Conservation (phyloP, 129 eudicot genomes). For the Rutidosis leptorrhynchoides region DNA sequence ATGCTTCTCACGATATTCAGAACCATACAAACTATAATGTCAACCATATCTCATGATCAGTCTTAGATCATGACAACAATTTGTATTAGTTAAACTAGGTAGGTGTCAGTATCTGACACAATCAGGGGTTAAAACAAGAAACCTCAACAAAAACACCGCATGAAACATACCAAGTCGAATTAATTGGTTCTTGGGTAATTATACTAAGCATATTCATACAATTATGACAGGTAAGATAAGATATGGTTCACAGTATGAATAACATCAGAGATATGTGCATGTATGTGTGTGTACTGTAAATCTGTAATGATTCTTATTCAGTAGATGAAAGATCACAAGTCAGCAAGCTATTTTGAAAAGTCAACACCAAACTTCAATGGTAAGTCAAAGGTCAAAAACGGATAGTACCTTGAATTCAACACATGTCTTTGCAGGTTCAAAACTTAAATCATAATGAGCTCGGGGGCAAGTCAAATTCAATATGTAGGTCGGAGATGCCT, state of each 20-base stretch:
- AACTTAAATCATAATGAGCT: constrained; percentile 65
- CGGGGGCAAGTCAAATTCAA: constrained; percentile 78
- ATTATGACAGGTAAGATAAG: no score
- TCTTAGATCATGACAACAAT: not conserved
- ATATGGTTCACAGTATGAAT: not conserved
- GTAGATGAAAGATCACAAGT: not conserved
- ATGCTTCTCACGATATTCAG: not conserved
- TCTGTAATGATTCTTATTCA: not conserved
- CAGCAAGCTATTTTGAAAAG: no score
- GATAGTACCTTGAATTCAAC: constrained; percentile 76
- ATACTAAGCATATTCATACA: not conserved
- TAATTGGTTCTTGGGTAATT: not conserved
- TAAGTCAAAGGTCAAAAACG: constrained; percentile 13
- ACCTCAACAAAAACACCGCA: not conserved
- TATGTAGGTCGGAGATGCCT: constrained; percentile 50
- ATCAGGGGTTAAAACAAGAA: constrained; percentile 8
- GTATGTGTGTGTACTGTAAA: no score
- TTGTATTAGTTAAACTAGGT: not conserved
- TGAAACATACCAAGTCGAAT: not conserved
- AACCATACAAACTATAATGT: not conserved
- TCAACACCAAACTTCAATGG: no score
- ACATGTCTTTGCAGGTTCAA: constrained; percentile 63
- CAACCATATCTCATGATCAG: not conserved
- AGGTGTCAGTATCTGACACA: constrained; percentile 7
- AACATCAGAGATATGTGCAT: not conserved